Evolutionary conservation across 2,329 filamentous ascomycete species (phyloP).

Genomic region (Trichoderma sp.): DNA sequence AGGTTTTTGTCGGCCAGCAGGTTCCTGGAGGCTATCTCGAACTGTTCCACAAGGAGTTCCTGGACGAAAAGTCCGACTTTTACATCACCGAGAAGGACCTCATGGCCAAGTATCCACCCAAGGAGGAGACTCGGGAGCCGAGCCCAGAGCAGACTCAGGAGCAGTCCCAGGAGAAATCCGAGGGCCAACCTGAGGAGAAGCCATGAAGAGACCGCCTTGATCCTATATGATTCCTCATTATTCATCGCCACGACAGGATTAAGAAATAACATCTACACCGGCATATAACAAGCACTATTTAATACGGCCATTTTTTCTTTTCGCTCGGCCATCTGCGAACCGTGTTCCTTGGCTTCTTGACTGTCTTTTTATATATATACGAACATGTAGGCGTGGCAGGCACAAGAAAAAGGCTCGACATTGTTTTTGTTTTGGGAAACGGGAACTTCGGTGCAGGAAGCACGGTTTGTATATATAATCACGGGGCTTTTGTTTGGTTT

Average conservation of each 20-base stretch:
- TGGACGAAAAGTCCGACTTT: constrained; percentile 37
- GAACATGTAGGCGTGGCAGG: background rate
- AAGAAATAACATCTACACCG: background rate
- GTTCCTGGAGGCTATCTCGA: constrained; percentile 40
- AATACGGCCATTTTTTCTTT: constrained; percentile 5
- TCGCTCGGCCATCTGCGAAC: background rate
- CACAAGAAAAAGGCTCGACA: background rate
- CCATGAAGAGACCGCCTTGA: background rate
- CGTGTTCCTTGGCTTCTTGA: background rate
- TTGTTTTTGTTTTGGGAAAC: constrained; percentile 3
- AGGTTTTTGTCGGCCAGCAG: constrained; percentile 41
- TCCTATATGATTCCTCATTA: background rate
- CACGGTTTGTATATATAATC: constrained; percentile 18
- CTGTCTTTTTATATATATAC: constrained; percentile 7
- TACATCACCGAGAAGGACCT: constrained; percentile 41
- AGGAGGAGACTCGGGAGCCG: background rate
- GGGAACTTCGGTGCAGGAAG: background rate
- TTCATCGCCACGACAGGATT: background rate
- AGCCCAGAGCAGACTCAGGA: background rate
- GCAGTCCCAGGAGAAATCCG: background rate
- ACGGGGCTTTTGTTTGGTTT: constrained; percentile 1
- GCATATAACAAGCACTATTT: constrained; percentile 8
- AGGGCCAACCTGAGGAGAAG: background rate
- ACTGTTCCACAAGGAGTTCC: constrained; percentile 40
- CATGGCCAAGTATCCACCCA: constrained; percentile 27